Percentiles rank a stretch among this genome's conserved stretches.
Evolutionary conservation across 2,329 filamentous ascomycete species (phyloP).

Genomic region (Colletotrichum incanum): DNA sequence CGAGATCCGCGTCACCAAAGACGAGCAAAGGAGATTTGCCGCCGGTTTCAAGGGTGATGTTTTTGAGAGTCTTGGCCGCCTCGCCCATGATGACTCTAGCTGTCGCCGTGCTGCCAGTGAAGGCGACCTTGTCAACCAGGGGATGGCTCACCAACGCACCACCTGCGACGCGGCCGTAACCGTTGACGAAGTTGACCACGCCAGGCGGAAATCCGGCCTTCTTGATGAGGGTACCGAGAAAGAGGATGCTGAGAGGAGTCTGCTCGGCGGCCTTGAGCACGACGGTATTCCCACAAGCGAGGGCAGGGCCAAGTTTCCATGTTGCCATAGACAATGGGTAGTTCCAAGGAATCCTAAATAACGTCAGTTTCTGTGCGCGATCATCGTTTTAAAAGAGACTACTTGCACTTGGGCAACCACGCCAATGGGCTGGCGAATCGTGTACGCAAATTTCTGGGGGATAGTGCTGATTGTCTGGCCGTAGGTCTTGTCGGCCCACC

Average conservation of each 20-base stretch:
- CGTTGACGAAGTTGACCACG: slow-evolving; percentile 83
- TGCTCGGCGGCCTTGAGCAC: slow-evolving; percentile 79
- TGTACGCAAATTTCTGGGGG: slow-evolving; percentile 80
- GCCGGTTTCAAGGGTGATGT: slow-evolving; percentile 77
- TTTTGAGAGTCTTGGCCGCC: slow-evolving; percentile 76
- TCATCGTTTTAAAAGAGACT: neutral
- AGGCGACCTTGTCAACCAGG: slow-evolving; percentile 83
- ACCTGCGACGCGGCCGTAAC: slow-evolving; percentile 78
- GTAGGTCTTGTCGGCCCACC: slow-evolving; percentile 84
- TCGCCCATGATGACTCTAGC: slow-evolving; percentile 83
- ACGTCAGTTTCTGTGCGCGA: neutral
- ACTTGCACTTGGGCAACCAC: slow-evolving; percentile 76
- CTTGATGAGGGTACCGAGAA: slow-evolving; percentile 77
- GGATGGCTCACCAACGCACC: slow-evolving; percentile 78
- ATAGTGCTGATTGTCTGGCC: slow-evolving; percentile 84
- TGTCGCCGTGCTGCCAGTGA: slow-evolving; percentile 82
- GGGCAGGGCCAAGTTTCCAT: slow-evolving; percentile 83
- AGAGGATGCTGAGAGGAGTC: slow-evolving; percentile 76
- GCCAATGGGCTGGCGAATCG: slow-evolving; percentile 80
- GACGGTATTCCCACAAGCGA: slow-evolving; percentile 76
- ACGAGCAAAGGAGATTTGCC: slow-evolving; percentile 77
- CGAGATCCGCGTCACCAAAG: slow-evolving; percentile 76
- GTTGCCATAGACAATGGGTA: slow-evolving; percentile 65
- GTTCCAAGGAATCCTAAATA: slow-evolving; percentile 77
- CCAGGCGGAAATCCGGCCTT: slow-evolving; percentile 85